A percentile compares a stretch with the other conserved stretches of the same genome.
Conservation (phyloP, 2,329 filamentous ascomycete species). For the Aaosphaeria pasadenensis region DNA sequence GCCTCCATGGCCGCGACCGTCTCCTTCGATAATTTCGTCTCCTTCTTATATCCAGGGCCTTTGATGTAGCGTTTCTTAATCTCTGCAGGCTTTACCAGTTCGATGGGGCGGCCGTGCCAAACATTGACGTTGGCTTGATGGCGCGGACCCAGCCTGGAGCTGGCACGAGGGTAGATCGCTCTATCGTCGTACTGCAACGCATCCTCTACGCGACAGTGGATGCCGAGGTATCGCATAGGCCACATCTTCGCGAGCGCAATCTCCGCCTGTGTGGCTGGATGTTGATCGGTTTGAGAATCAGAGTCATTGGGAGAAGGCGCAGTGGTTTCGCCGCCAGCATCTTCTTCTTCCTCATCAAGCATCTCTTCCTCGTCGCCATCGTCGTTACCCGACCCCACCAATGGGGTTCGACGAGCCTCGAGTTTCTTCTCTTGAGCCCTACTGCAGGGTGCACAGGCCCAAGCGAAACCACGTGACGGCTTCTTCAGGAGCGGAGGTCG, state of each 20-base stretch:
- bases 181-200: slow-evolving; percentile 95
- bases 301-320: slow-evolving; percentile 45
- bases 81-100: slow-evolving; percentile 85
- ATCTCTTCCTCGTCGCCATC: slow-evolving; percentile 63
- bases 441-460: slow-evolving; percentile 95
- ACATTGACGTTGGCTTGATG: slow-evolving; percentile 83
- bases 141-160: slow-evolving; percentile 83
- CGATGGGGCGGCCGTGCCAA: slow-evolving; percentile 85
- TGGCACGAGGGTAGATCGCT: slow-evolving; percentile 87
- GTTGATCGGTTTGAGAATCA: slow-evolving; percentile 56
- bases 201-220: slow-evolving; percentile 93
- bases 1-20: slow-evolving; percentile 74
- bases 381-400: slow-evolving; percentile 53
- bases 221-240: slow-evolving; percentile 93
- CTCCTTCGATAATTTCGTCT: slow-evolving; percentile 76
- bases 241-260: slow-evolving; percentile 90
- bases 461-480: slow-evolving; percentile 93
- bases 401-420: slow-evolving; percentile 83
- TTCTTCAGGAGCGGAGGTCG: slow-evolving; percentile 90
- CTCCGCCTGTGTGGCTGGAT: slow-evolving; percentile 74
- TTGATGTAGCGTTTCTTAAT: slow-evolving; percentile 74
- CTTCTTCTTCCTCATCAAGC: slow-evolving; percentile 69
- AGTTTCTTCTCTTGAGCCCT: slow-evolving; percentile 91
- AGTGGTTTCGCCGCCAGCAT: slow-evolving; percentile 61
- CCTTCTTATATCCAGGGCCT: slow-evolving; percentile 64